Base-by-base conservation (phyloP, 495 filamentous ascomycete species). In the Aspergillus cristatus region DNA sequence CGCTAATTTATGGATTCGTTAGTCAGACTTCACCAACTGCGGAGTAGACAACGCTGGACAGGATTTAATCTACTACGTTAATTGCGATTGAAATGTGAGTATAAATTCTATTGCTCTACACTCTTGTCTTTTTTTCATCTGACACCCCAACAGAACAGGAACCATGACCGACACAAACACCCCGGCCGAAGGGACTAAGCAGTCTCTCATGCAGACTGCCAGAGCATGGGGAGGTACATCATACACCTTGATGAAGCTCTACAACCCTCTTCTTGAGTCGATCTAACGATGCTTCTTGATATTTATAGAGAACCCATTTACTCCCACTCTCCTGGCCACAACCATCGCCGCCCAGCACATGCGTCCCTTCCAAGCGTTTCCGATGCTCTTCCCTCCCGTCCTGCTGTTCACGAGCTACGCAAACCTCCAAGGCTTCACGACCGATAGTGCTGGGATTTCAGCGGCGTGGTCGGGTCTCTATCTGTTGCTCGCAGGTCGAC, bases 391-490 rank as follows among this genome's bases (percentile, higher is more conserved):
- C 65, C 72, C 86, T 24, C 84, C 87, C 0, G 65, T 88, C 39
- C 75, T 96, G n/a, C 70, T 93, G 38, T 87, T 94, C 67, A 75
- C 76, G 38, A 82, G 79, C 62, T 97, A 94, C 60, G 71, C 89
- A 31, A 90, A 87, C 55, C 54, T 94, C 7, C 72, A 75, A 35
- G 78, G 76, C 24, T 88, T 79, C 73, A 79, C 82, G 54, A 79
- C 76, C 36, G 91, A 96, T 47, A 76, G 75, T 34, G 90, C 87
- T 0, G 91, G 89, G 18, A 70, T 88, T 35, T 84, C 78, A 10
- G 86, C 84, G 13, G 86, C 90, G 3, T 94, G 85, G 78, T 86
- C 81, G 28, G 85, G 80, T 3, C 62, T 94, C 14, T 98, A 97
- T 57, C 64, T 88, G 12, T 59, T 96, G 7, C 67, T 89, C 30